Conservation (phyloP, 2,329 filamentous ascomycete genomes). For the Lomentospora prolificans region DNA sequence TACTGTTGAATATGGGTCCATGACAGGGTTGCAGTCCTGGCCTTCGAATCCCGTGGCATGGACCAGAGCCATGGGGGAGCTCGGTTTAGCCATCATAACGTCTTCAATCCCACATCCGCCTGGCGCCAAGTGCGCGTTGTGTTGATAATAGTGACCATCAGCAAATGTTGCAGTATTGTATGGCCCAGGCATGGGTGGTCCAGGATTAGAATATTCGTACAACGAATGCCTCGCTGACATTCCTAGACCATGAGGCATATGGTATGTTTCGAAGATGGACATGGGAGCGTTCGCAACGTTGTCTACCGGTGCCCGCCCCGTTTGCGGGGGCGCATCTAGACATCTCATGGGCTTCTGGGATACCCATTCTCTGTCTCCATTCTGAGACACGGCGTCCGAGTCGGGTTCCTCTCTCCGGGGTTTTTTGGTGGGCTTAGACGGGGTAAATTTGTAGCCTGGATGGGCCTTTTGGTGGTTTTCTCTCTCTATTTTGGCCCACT, state of each 20-base stretch:
- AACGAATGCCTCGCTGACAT: constrained; percentile 14
- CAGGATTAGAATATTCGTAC: constrained; percentile 24
- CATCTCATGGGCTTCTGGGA: constrained; percentile 2
- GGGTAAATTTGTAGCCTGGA: constrained; percentile 89
- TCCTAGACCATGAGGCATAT: not conserved
- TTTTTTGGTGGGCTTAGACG: constrained; percentile 53
- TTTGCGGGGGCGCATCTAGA: constrained; percentile 11
- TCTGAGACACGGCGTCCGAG: constrained; percentile 27
- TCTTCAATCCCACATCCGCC: constrained; percentile 18
- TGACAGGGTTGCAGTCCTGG: not conserved
- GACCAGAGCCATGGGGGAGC: constrained; percentile 16
- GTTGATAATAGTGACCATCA: constrained; percentile 27
- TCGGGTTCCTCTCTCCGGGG: constrained; percentile 19
- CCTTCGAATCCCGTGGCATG: not conserved
- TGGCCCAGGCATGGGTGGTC: constrained; percentile 25
- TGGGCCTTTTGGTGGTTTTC: constrained; percentile 78
- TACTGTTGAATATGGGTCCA: not conserved
- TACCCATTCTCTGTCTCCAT: constrained; percentile 23
- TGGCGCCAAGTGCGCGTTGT: constrained; percentile 18
- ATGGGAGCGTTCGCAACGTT: not conserved
- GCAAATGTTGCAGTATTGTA: constrained; percentile 23
- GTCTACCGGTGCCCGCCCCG: not conserved
- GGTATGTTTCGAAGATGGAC: constrained; percentile 3
- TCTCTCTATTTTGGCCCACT: constrained; percentile 70
- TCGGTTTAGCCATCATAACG: constrained; percentile 23